Base-by-base conservation (phyloP, 345 rosid species). In the Clarkia xantiana region DNA sequence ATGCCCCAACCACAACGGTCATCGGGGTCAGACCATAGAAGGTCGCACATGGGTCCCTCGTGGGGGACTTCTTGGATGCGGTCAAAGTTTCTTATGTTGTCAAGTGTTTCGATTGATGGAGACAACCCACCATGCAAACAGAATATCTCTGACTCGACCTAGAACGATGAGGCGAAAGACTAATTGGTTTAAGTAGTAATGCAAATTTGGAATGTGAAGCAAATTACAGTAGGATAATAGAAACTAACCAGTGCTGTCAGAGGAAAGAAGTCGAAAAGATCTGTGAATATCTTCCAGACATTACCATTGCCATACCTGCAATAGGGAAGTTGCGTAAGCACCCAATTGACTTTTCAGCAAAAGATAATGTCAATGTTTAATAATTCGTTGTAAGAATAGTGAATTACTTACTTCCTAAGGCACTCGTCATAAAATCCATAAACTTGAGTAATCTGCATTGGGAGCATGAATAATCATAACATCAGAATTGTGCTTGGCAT, bases 1-100 rank as follows among this genome's bases (percentile, higher is more conserved):
- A 90, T 90, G 20, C 97, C 97, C 97, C 96, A 90, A 48, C 96
- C 97, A 75, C 97, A 90, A 2, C 97, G 81, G 60, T 90, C 97
- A 65, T 90, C 97, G 0, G 97, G 97, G 53, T 86, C 97, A 61
- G 97, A 90, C 97, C 97, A 90, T 58, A 90, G 65, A 19, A 90
- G 88, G 67, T 90, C 97, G 67, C 97, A 90, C 97, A 90, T 90
- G 19, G 97, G 96, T 52, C 97, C 97, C 70, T 90, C 97, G 42
- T 90, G 97, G 38, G 97, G 97, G 59, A 90, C 97, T 72, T 90
- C 96, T 76, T 86, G 97, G 61, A 86, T 86, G 13, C 97, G 81
- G 53, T 90, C 96, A 67, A 90, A 90, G 62, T 86, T 90, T 9
- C 97, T 82, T 36, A 90, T 86, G 63, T 79, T 81, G 66, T 90